Evolutionary conservation across 1,284 basidiomycete species (phyloP).

Genomic region (Irpex sp.): DNA sequence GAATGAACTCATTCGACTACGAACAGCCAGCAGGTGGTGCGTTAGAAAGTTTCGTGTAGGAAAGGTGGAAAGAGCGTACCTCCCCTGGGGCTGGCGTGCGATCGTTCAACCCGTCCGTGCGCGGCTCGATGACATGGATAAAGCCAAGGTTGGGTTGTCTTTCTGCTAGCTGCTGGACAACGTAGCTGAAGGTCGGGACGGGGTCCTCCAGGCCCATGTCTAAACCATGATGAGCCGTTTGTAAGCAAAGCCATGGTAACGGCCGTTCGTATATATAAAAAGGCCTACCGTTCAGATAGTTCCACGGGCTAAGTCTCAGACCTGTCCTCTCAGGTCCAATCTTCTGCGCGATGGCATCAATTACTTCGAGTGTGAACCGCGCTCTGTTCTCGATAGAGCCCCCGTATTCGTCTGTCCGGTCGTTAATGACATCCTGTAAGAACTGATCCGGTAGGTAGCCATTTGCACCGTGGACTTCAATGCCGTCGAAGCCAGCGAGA

Average conservation of each 20-base stretch:
- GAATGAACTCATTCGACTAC: constrained; percentile 34
- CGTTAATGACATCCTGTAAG: constrained; percentile 4
- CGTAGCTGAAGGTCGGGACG: constrained; percentile 29
- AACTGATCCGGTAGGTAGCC: constrained; percentile 4
- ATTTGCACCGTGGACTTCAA: constrained; percentile 6
- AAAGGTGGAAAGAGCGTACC: constrained; percentile 4
- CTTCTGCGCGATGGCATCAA: constrained; percentile 33
- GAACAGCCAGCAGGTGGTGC: constrained; percentile 7
- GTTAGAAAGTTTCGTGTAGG: not conserved
- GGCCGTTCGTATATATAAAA: not conserved
- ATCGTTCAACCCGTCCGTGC: constrained; percentile 12
- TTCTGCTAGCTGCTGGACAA: constrained; percentile 26
- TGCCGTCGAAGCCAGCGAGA: constrained; percentile 6
- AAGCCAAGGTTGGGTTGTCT: constrained; percentile 42
- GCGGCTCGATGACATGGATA: constrained; percentile 41
- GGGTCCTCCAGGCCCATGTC: constrained; percentile 40
- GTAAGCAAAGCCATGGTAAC: not conserved
- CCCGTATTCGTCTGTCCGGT: constrained; percentile 26
- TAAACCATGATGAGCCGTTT: constrained; percentile 6
- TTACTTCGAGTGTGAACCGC: constrained; percentile 7
- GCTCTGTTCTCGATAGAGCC: constrained; percentile 25
- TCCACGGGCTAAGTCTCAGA: constrained; percentile 54
- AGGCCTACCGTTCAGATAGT: constrained; percentile 23
- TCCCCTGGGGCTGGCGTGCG: constrained; percentile 9
- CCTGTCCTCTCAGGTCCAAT: constrained; percentile 40